Conservation (phyloP, 2,329 filamentous ascomycete genomes). For the Aspergillus aculeatus region DNA sequence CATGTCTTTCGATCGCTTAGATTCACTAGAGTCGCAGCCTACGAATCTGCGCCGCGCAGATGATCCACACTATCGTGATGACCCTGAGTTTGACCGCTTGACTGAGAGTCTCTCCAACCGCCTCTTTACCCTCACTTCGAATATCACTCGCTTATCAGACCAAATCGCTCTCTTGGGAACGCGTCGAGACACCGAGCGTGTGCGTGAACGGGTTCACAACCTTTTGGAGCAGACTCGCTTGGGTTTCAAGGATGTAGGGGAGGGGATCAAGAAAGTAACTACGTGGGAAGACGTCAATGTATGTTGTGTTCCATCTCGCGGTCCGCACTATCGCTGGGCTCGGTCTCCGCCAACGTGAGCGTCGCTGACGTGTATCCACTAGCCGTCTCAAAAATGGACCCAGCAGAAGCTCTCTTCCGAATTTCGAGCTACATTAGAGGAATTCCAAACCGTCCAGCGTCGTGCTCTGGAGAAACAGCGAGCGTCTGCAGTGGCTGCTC, state of each 20-base stretch:
- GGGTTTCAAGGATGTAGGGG: constrained; percentile 86
- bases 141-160: constrained; percentile 78
- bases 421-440: constrained; percentile 81
- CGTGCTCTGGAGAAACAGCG: constrained; percentile 89
- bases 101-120: constrained; percentile 82
- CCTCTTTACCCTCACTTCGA: constrained; percentile 83
- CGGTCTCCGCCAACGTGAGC: background rate
- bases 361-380: constrained; percentile 15
- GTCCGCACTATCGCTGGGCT: too few relatives aligned
- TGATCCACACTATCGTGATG: constrained; percentile 77
- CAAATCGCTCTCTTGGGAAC: constrained; percentile 86
- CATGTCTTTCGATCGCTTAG: constrained; percentile 92
- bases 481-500: constrained; percentile 77
- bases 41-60: constrained; percentile 66
- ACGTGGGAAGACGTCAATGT: constrained; percentile 81
- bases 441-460: constrained; percentile 91
- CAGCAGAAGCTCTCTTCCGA: constrained; percentile 93
- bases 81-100: constrained; percentile 84
- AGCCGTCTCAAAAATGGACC: constrained; percentile 95
- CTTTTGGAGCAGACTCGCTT: constrained; percentile 81
- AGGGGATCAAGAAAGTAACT: constrained; percentile 89
- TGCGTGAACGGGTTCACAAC: constrained; percentile 86
- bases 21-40: constrained; percentile 77
- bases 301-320: constrained; percentile 31
- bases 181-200: constrained; percentile 83